Conservation (phyloP, 1,284 basidiomycete species). For the Fomitopsis betulina region DNA sequence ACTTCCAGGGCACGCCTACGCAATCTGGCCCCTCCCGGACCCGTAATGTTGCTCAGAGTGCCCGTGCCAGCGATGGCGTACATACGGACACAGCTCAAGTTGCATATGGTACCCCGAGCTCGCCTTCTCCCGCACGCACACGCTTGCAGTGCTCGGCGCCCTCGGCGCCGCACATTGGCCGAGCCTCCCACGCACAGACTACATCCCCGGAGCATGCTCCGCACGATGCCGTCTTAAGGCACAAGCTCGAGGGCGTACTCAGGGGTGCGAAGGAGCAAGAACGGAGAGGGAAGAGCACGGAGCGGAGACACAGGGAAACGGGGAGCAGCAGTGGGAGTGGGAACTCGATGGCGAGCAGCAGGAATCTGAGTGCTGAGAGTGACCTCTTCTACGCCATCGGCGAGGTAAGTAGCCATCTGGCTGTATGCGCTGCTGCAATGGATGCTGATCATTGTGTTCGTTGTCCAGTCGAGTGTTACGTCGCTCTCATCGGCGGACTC, state of each 20-base stretch:
- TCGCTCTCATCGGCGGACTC: slow-evolving; percentile 18
- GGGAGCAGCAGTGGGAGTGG: slow-evolving; percentile 18
- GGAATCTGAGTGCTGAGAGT: slow-evolving; percentile 27
- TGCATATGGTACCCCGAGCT: slow-evolving; percentile 22
- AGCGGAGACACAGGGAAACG: slow-evolving; percentile 16
- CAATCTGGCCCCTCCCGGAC: slow-evolving; percentile 8
- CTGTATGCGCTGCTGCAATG: not conserved
- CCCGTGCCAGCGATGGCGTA: not conserved
- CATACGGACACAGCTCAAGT: slow-evolving; percentile 3
- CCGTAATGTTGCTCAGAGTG: slow-evolving; percentile 10
- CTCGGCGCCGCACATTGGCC: slow-evolving; percentile 13
- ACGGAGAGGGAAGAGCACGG: slow-evolving; percentile 17
- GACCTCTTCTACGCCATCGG: slow-evolving; percentile 24
- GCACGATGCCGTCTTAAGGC: slow-evolving; percentile 52
- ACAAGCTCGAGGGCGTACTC: slow-evolving; percentile 49
- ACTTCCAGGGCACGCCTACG: slow-evolving; percentile 7
- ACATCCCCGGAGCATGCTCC: slow-evolving; percentile 25
- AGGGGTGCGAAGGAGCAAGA: slow-evolving; percentile 28
- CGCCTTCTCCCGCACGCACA: slow-evolving; percentile 22
- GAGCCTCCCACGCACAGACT: slow-evolving; percentile 1
- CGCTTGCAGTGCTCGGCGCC: slow-evolving; percentile 23
- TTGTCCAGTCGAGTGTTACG: slow-evolving; percentile 20
- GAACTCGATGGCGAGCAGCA: slow-evolving; percentile 28
- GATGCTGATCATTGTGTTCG: slow-evolving; percentile 12
- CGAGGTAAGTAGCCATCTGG: slow-evolving; percentile 20